These are phyloP conservation scores for Mycena vitilis DNA, from an alignment of 768 basidiomycete genomes.

Conservation along the genomic window DNA sequence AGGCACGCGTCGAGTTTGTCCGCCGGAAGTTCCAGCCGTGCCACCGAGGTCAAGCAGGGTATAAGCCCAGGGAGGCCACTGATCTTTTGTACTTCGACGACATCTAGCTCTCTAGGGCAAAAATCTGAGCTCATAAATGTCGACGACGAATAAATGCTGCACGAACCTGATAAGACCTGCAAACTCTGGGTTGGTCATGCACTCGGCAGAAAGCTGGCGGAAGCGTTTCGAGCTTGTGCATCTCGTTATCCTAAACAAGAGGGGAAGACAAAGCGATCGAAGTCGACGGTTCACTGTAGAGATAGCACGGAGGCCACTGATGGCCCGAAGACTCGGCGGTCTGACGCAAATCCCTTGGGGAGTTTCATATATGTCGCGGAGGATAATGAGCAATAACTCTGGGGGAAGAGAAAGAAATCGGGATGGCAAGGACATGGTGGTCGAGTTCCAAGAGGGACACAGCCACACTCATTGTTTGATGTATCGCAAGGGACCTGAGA, in stretches of 20 bases:
- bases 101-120: conserved; percentile 3
- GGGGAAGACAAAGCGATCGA: conserved; percentile 3
- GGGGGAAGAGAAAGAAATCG: neutral
- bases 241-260: conserved; percentile 2
- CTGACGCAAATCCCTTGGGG: neutral
- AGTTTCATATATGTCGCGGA: neutral
- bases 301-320: neutral
- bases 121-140: neutral
- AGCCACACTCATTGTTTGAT: too few relatives aligned
- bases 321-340: neutral
- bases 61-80: neutral
- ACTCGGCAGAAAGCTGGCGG: neutral
- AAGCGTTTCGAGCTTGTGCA: neutral
- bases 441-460: neutral
- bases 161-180: conserved; percentile 1
- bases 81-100: neutral
- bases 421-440: neutral
- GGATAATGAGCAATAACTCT: neutral
- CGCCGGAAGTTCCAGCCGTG: neutral
- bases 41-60: neutral
- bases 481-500: too few relatives aligned
- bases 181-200: neutral
- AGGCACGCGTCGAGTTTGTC: neutral
- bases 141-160: too few relatives aligned
- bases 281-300: conserved; percentile 1